These are phyloP conservation scores for Arachis hypogaea DNA, from an alignment of 306 rosid genomes.

Conservation along the genomic window DNA sequence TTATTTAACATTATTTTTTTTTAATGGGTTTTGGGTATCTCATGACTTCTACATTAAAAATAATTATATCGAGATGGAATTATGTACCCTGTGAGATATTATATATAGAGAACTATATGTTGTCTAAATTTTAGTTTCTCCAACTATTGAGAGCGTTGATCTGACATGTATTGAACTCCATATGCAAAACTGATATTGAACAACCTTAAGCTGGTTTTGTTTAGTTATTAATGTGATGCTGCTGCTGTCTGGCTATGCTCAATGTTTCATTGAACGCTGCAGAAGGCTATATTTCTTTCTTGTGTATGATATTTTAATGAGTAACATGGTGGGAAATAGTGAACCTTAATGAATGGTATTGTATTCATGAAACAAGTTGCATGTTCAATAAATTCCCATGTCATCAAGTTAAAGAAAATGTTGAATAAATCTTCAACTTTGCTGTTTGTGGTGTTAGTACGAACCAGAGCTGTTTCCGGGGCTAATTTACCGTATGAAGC, in stretches of 20 bases:
- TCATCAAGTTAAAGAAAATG: conserved; percentile 6
- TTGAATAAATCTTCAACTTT: no score
- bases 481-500: no score
- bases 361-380: background rate
- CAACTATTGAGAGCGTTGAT: background rate
- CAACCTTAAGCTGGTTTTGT: background rate
- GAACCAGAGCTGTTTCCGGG: no score
- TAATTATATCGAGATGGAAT: background rate
- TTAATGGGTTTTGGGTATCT: background rate
- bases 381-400: no score
- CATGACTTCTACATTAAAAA: background rate
- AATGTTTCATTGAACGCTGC: background rate
- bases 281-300: background rate
- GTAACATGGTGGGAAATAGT: background rate
- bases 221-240: background rate
- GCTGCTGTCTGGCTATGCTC: background rate
- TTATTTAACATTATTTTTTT: no score
- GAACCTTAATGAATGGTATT: background rate
- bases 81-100: background rate
- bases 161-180: conserved; percentile 2
- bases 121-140: background rate
- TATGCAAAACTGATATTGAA: background rate
- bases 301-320: background rate
- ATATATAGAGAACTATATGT: background rate
- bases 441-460: no score